A percentile compares a stretch with the other conserved stretches of the same genome.
phyloP scores from a whole-genome alignment of 1,284 basidiomycete species.

The Xerocomus amazonicus region DNA sequence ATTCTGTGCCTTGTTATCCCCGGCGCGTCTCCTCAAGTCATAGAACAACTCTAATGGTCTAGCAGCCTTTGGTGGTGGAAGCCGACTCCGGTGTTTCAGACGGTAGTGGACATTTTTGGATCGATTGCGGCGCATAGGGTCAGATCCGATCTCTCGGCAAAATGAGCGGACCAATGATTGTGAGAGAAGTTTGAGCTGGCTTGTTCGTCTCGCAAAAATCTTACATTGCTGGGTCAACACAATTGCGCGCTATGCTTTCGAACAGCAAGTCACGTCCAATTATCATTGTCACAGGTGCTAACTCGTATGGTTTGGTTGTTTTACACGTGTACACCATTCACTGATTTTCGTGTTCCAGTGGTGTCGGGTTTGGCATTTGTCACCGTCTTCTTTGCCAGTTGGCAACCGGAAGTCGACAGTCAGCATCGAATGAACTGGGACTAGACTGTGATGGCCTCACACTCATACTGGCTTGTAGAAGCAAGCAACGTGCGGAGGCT shows the following conservation, averaged over 20 bases:
- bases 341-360: conserved; percentile 54
- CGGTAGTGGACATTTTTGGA: too few relatives aligned
- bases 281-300: conserved; percentile 67
- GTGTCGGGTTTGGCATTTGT: conserved; percentile 83
- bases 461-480: conserved; percentile 82
- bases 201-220: too few relatives aligned
- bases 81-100: too few relatives aligned
- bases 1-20: too few relatives aligned
- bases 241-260: conserved; percentile 27
- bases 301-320: conserved; percentile 45
- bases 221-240: neutral
- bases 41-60: too few relatives aligned
- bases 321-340: neutral
- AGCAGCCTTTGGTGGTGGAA: too few relatives aligned
- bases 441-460: conserved; percentile 55
- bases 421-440: conserved; percentile 9
- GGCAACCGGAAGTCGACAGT: conserved; percentile 43
- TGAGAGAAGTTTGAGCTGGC: too few relatives aligned
- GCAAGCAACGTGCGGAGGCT: conserved; percentile 55
- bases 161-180: too few relatives aligned
- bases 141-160: too few relatives aligned
- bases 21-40: too few relatives aligned
- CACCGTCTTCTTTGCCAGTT: conserved; percentile 75
- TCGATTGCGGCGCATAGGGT: too few relatives aligned
- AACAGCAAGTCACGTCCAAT: conserved; percentile 48